phyloP scores from a whole-genome alignment of 805 yeast species.

The Zygoascus bituminiphila region DNA sequence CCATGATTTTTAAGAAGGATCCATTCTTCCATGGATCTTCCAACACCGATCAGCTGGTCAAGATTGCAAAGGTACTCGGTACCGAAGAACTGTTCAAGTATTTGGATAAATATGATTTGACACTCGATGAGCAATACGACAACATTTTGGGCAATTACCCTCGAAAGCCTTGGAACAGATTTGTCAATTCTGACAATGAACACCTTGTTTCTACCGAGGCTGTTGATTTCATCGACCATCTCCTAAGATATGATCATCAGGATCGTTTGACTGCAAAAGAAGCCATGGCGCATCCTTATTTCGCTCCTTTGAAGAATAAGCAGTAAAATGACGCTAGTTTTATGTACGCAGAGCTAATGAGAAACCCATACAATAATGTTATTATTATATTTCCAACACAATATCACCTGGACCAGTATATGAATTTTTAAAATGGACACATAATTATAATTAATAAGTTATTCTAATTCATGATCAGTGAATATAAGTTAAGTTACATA shows the following conservation, averaged over 20 bases:
- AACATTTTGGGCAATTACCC: conserved; percentile 64
- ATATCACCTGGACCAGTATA: too few relatives aligned
- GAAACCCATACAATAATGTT: neutral
- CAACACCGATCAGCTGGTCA: conserved; percentile 83
- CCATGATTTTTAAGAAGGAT: conserved; percentile 82
- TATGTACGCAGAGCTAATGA: neutral
- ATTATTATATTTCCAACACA: too few relatives aligned
- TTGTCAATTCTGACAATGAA: conserved; percentile 61
- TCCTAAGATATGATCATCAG: conserved; percentile 80
- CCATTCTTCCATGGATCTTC: conserved; percentile 90
- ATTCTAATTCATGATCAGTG: too few relatives aligned
- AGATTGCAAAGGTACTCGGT: conserved; percentile 81
- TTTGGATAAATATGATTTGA: conserved; percentile 60
- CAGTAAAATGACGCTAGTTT: too few relatives aligned
- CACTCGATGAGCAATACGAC: conserved; percentile 66
- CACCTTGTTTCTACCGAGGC: conserved; percentile 63
- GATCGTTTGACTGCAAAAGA: conserved; percentile 82
- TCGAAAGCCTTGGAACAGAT: conserved; percentile 79
- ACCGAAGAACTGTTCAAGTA: conserved; percentile 70
- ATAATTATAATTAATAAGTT: too few relatives aligned
- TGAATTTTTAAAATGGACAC: too few relatives aligned
- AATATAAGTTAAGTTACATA: too few relatives aligned
- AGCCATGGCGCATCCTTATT: conserved; percentile 61
- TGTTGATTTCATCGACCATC: conserved; percentile 70
- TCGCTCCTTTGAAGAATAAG: conserved; percentile 26